Conservation (phyloP, 352 stramenopile species). For the Pythium myriotylum region DNA sequence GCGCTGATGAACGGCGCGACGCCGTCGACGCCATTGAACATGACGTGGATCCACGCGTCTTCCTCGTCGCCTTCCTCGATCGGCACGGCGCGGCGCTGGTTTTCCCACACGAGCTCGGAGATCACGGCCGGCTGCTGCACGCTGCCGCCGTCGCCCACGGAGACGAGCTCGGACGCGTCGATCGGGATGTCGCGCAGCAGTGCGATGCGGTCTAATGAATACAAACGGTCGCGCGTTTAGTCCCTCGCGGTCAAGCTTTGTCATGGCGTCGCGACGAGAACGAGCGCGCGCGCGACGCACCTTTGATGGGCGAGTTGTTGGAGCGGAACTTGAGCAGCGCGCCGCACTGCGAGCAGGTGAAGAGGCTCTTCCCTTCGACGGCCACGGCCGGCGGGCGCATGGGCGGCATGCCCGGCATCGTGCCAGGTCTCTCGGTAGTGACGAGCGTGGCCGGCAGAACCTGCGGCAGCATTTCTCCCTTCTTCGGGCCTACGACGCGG, state of each 20-base stretch:
- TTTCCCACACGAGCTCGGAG: constrained; percentile 33
- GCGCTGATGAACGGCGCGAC: constrained; percentile 62
- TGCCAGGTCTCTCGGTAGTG: constrained; percentile 6
- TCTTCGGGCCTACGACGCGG: constrained; percentile 5
- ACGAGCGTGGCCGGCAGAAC: constrained; percentile 10
- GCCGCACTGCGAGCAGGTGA: constrained; percentile 74
- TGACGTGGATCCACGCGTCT: constrained; percentile 35
- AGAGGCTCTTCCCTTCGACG: constrained; percentile 79
- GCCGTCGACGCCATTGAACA: constrained; percentile 43
- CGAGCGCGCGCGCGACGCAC: constrained; percentile 15
- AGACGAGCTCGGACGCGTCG: constrained; percentile 13
- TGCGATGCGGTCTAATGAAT: constrained; percentile 53
- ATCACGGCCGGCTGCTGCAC: constrained; percentile 27
- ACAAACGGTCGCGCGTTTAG: constrained; percentile 3
- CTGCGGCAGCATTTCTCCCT: constrained; percentile 23
- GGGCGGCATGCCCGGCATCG: constrained; percentile 17
- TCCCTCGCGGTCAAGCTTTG: too few species aligned
- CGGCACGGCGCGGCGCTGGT: constrained; percentile 13
- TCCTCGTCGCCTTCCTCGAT: not conserved
- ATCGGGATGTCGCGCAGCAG: constrained; percentile 43
- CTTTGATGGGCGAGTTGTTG: constrained; percentile 63
- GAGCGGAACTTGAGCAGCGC: constrained; percentile 73
- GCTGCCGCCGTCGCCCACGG: constrained; percentile 10
- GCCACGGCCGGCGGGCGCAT: constrained; percentile 33
- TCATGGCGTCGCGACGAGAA: too few species aligned